phyloP scores from a whole-genome alignment of 305 asterid genomes.

The Fraxinus albicans region DNA sequence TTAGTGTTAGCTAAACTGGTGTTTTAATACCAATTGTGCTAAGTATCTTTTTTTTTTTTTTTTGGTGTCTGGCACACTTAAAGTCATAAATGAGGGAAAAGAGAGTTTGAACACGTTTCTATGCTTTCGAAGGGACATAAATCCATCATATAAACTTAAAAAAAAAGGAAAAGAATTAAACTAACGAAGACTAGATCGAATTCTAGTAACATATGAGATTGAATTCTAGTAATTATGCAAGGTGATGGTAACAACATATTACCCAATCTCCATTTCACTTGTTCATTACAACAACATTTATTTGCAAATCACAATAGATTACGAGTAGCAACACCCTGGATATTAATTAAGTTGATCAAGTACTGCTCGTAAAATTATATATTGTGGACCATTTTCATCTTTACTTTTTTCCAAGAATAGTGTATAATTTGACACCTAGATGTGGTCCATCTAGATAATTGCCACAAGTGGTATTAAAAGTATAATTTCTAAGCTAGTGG shows the following conservation, averaged over 20 bases:
- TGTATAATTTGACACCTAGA: constrained; percentile 18
- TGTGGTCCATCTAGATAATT: constrained; percentile 31
- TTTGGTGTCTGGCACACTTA: too few relatives aligned
- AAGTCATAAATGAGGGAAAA: too few relatives aligned
- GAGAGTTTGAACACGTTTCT: too few relatives aligned
- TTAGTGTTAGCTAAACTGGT: too few relatives aligned
- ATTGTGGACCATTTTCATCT: not conserved
- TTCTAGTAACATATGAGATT: not conserved
- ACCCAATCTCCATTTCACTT: too few relatives aligned
- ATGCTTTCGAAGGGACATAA: too few relatives aligned
- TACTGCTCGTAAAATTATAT: not conserved
- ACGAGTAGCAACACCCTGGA: not conserved
- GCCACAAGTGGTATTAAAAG: constrained; percentile 22
- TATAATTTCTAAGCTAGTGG: not conserved
- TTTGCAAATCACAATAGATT: not conserved
- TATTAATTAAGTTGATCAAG: not conserved
- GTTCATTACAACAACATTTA: not conserved
- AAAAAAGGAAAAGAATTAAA: too few relatives aligned
- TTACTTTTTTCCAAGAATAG: constrained; percentile 3
- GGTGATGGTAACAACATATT: not conserved
- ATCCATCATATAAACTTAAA: too few relatives aligned
- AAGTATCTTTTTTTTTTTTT: too few relatives aligned
- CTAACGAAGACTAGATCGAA: too few relatives aligned
- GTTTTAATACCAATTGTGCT: too few relatives aligned
- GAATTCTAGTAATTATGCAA: not conserved